These are phyloP conservation scores for Calonectria henricotiae DNA, from an alignment of 2,329 filamentous ascomycete genomes.

Conservation along the genomic window DNA sequence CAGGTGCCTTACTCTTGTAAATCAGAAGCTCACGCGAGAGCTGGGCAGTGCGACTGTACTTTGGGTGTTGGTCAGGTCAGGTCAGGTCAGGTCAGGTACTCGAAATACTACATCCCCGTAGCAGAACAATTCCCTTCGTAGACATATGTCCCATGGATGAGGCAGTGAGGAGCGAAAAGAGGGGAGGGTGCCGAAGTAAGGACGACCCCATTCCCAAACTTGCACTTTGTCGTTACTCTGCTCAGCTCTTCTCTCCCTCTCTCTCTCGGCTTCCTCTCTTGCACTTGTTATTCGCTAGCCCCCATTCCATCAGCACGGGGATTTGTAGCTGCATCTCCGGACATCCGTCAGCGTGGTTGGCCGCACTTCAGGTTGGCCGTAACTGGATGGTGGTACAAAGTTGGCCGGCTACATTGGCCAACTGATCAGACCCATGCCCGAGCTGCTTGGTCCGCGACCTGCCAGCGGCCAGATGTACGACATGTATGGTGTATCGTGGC, in stretches of 20 bases:
- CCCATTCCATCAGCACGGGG: constrained; percentile 26
- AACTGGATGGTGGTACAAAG: constrained; percentile 32
- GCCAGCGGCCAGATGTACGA: constrained; percentile 33
- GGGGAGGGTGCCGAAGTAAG: background rate
- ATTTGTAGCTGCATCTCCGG: constrained; percentile 27
- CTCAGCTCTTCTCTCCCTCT: background rate
- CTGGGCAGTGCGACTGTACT: constrained; percentile 32
- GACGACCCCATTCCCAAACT: background rate
- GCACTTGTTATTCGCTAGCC: constrained; percentile 13
- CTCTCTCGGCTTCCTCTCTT: background rate
- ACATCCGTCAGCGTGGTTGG: constrained; percentile 27
- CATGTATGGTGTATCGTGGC: constrained; percentile 37
- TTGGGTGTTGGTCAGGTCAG: constrained; percentile 19
- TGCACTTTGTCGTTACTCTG: background rate
- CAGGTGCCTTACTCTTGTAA: constrained; percentile 12
- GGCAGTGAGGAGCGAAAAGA: constrained; percentile 1
- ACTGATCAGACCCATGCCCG: constrained; percentile 10
- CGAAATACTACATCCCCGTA: constrained; percentile 6
- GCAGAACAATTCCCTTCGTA: background rate
- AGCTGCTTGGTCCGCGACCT: constrained; percentile 26
- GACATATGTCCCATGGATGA: background rate
- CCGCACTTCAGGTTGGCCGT: background rate
- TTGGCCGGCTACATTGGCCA: constrained; percentile 18
- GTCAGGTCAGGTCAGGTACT: background rate
- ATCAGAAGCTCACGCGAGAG: constrained; percentile 32